Base-by-base conservation (phyloP, 2,329 filamentous ascomycete species). In the Aspergillus brasiliensis region DNA sequence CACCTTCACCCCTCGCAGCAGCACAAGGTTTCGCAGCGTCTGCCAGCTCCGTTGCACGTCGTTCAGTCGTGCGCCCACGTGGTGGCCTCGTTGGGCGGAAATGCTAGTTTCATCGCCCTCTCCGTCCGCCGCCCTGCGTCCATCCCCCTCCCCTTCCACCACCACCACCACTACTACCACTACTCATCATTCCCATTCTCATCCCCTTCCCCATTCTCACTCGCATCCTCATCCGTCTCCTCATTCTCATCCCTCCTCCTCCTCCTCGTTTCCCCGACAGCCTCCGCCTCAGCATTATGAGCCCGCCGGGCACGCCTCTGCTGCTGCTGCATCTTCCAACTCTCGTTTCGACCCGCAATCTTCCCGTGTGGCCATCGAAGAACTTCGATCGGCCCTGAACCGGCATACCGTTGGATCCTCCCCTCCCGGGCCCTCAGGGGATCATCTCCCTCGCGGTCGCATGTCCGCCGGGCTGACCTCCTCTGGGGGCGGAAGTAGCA, bases 101-200 rank as follows among this genome's bases (percentile, higher is more conserved):
- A 77, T 78, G 74, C 72, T 78, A 68, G 70, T 74, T 61, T 78
- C 77, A 27, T 78, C 77, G 60, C 75, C 77, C 44, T 78, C 77
- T 57, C 75, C 77, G 25, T 73, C 75, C 61, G 70, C 73, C 60
- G 71, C 74, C 54, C 67, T 78, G 63, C 75, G 74, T 62, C 67
- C 69, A 59, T 69, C 72, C 31, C 63, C 67, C 56, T 68, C 64
- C 53, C 68, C 69, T 56, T 62, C 70, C 60, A 62, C 69, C 51
- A 59, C 59, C 59, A 56, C 59, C 34, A 51, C 48, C 46, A 52
- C 53, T 58, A 56, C 56, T 56, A 54, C 55, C 56, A 59, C 55
- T 51, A 54, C 57, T 37, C 60, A 53, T 47, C 31, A 58, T 57
- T 69, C 64, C 52, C 65, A 65, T 58, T 64, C 62, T 42, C 57